Evolutionary conservation across 306 rosid species (phyloP).

Genomic region (Vigna trinervia): DNA sequence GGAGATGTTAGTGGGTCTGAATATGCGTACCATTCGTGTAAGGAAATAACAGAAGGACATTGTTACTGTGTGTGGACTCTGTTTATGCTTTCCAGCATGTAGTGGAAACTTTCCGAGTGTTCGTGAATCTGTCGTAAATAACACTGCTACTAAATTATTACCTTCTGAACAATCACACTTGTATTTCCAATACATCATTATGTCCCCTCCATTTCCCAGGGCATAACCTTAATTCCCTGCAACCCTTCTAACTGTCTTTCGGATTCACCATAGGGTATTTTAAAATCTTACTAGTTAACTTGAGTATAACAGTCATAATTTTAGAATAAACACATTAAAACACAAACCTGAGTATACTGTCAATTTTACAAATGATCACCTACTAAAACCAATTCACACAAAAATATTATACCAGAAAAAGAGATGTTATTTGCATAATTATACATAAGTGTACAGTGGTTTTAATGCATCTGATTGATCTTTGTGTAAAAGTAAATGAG

Average conservation of each 20-base stretch:
- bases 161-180: neutral
- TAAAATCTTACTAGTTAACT: neutral
- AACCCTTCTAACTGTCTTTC: neutral
- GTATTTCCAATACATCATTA: constrained; percentile 6
- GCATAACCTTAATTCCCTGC: neutral
- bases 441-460: neutral
- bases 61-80: constrained; percentile 19
- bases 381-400: neutral
- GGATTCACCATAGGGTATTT: neutral
- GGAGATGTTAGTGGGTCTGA: constrained; percentile 40
- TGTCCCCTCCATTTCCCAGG: neutral
- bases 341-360: neutral
- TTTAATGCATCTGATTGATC: neutral
- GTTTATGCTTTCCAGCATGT: constrained; percentile 31
- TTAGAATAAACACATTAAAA: neutral
- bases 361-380: neutral
- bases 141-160: constrained; percentile 20
- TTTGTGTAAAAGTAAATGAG: neutral
- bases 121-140: constrained; percentile 24
- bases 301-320: neutral
- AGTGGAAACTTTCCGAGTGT: constrained; percentile 24
- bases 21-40: constrained; percentile 25
- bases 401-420: neutral
- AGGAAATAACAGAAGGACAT: constrained; percentile 4
- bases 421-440: neutral